Base-by-base conservation (phyloP, 306 rosid genomes). In the Pachyrhizus erosus region DNA sequence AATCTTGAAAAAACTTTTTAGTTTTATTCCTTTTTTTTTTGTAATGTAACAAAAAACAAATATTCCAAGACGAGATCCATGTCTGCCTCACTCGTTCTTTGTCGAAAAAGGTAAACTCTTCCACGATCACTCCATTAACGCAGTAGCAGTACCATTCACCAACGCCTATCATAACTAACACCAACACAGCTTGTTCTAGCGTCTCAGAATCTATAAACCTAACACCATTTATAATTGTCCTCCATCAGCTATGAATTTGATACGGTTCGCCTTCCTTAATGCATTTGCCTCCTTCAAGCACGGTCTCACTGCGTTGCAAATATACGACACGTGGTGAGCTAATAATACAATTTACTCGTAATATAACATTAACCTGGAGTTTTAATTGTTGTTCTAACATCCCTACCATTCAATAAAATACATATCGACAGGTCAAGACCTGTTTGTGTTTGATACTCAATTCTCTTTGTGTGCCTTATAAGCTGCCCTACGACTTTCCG, bases 401-500 rank as follows among this genome's bases (percentile, higher is more conserved):
- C 27, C 62, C 29, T 7, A 55, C 62, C 60, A 2, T 7, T 55
- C 5, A 55, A 9, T 55, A 20, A 55, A n/a, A n/a, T 18, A 21
- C 4, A 51, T 3, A 20, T 55, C 29, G 20, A 20, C 20, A 55
- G 29, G 62, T 8, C 23, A n/a, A 51, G 23, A 51, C 21, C 3
- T 55, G 2, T 48, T 48, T 48, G 13, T 54, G 62, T 54, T 29
- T 14, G 70, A 14, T 2, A 64, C 24, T 64, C 45, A 64, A 43
- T 31, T 64, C n/a, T 33, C 45, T 64, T 8, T 64, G 43, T 31
- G 37, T 24, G 27, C 70, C 70, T 29, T 31, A 31, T 6, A 61
- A 20, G 21, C 18, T 26, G 67, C 67, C 67, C 39, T 61, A 27
- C 68, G 11, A 7, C 70, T 65, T 66, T 82, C 46, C 55, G 24